Evolutionary conservation across 495 filamentous ascomycete species (phyloP), one percentile per base, ranked within the genome.

Genomic region (Penicillium flavigenum): DNA sequence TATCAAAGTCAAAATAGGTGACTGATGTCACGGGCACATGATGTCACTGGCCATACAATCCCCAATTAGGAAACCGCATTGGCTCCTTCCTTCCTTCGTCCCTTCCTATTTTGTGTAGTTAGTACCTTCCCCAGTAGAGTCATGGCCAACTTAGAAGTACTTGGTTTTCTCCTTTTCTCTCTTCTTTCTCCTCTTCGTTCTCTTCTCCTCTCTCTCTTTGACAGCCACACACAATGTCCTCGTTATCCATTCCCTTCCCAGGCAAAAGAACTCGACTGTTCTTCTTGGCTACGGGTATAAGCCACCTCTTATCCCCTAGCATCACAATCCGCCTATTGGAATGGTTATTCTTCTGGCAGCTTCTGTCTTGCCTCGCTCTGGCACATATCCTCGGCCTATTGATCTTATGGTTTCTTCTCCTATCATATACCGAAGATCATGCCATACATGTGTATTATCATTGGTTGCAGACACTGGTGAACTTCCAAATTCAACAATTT

Each of bases 21-120:
- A n/a, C 34, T 51, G 54, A 57, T 57, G 54, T 57, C 54, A 57
- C 54, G 38, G 22, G 54, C 12, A 42, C 14, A 50, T 57, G 47
- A 57, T 57, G 54, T 57, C 54, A 54, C 44, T 16, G 43, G 20
- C 20, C 11, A 31, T 31, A 9, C 16, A 47, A 31, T 29, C 45
- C 45, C 27, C 27, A 31, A 47, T 47, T 47, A 47, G 45, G 45
- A 47, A 47, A 47, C 45, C 10, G 19, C 45, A 1, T 6, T 17
- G 5, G 24, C 16, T 3, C 26, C 24, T 27, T 24, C 22, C 22
- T 24, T 24, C 22, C 4, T 24, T 27, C 11, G 2, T 44, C 5
- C 41, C 36, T 39, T 34, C 31, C 31, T 34, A 12, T 12, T 10
- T 34, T 4, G 16, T 17, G 6, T n/a, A 16, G 14, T 16, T 3